These are phyloP conservation scores for Insectozyma bohioensis DNA, from an alignment of 1,139 yeast species.

Conservation along the genomic window DNA sequence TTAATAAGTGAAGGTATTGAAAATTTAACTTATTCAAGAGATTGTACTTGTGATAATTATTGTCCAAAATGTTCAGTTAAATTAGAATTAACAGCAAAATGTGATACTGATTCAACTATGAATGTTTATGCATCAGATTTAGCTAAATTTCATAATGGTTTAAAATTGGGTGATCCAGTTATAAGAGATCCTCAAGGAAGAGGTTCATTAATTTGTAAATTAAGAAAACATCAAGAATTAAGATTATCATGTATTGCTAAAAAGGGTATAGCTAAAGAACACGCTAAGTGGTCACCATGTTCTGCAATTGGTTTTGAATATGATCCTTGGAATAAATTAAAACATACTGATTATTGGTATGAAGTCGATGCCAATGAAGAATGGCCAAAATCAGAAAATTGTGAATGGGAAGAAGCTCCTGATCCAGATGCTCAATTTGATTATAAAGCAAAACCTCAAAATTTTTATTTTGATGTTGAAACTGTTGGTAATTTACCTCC, in stretches of 20 bases:
- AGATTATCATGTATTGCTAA: conserved; percentile 90
- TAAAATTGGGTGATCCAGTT: conserved; percentile 78
- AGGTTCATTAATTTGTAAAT: conserved; percentile 87
- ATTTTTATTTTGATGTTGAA: conserved; percentile 85
- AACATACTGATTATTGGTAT: conserved; percentile 95
- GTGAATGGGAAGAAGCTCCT: conserved; percentile 97
- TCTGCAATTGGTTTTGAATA: conserved; percentile 97
- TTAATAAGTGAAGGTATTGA: conserved; percentile 83
- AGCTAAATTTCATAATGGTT: conserved; percentile 49
- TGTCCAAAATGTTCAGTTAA: conserved; percentile 94
- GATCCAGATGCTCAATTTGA: conserved; percentile 86
- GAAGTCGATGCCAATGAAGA: conserved; percentile 85
- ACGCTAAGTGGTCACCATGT: conserved; percentile 98
- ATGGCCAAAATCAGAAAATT: conserved; percentile 89
- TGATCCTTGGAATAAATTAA: conserved; percentile 98
- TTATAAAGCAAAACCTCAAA: conserved; percentile 75
- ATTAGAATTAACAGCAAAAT: conserved; percentile 79
- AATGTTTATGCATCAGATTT: conserved; percentile 89
- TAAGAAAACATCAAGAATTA: conserved; percentile 91
- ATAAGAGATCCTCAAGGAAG: conserved; percentile 70
- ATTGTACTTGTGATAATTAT: conserved; percentile 97
- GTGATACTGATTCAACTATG: conserved; percentile 85
- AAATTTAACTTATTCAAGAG: conserved; percentile 76
- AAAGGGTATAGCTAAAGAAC: conserved; percentile 97
- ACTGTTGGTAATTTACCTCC: conserved; percentile 89